Conservation (phyloP, 352 stramenopile genomes). For the Pythium aquatile region DNA sequence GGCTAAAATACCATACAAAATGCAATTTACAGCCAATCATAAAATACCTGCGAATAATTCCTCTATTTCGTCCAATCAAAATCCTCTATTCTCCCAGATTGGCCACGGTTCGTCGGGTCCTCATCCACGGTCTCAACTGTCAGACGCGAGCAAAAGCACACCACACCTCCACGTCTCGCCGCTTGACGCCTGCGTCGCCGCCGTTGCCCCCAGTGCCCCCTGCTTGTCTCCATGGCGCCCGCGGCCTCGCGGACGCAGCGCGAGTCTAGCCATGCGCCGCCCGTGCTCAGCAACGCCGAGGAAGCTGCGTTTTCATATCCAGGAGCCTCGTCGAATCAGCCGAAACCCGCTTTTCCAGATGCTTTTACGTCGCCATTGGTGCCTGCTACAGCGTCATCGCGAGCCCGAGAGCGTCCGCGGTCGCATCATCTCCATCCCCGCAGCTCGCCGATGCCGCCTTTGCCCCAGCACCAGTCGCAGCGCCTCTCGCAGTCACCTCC, state of each 20-base stretch:
- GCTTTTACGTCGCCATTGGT: neutral
- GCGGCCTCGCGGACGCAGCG: neutral
- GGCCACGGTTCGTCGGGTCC: neutral
- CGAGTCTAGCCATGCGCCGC: neutral
- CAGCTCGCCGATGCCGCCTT: neutral
- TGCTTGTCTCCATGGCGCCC: constrained; percentile 4
- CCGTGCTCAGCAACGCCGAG: neutral
- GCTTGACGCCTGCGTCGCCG: neutral
- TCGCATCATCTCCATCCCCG: neutral
- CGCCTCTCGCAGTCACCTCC: neutral
- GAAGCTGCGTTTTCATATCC: neutral
- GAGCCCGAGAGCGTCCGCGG: neutral
- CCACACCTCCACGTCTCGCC: neutral
- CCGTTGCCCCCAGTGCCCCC: neutral
- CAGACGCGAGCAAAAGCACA: neutral
- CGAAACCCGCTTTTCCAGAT: neutral
- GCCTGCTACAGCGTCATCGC: neutral
- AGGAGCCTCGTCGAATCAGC: neutral
- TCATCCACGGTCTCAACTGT: constrained; percentile 5
- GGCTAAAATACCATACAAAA: neutral
- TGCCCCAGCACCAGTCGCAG: neutral
- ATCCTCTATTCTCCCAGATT: neutral
- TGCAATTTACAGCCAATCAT: neutral
- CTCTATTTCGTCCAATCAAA: constrained; percentile 7
- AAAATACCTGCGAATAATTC: neutral